A percentile compares a stretch with the other conserved stretches of the same genome.
These are phyloP conservation scores for Caryopteris hybrid DNA, from an alignment of 305 asterid species.

Conservation along the genomic window DNA sequence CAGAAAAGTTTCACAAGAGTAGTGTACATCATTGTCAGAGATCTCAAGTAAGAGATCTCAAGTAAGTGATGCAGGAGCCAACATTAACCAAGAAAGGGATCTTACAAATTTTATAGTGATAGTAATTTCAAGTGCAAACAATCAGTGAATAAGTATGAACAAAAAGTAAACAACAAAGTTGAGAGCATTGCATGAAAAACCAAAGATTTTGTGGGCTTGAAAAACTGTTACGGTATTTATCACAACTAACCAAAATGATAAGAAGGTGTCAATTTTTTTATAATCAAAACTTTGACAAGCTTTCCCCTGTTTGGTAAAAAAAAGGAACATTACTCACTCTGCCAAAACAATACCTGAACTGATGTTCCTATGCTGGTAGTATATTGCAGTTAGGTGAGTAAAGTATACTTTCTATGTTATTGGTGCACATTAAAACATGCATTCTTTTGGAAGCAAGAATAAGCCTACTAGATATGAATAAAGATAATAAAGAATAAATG, in stretches of 20 bases:
- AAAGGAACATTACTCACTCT: background rate
- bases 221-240: background rate
- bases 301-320: background rate
- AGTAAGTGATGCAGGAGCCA: background rate
- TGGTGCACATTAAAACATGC: background rate
- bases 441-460: background rate
- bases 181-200: too few relatives aligned
- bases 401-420: background rate
- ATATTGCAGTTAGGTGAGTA: background rate
- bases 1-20: background rate
- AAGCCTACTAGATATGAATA: background rate
- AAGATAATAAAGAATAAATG: background rate
- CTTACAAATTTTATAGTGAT: background rate
- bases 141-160: background rate
- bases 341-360: background rate
- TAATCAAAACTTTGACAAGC: background rate
- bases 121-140: background rate
- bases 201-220: background rate
- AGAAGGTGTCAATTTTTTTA: background rate
- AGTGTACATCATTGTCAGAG: background rate
- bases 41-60: background rate
- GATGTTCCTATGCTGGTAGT: background rate
- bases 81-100: background rate
- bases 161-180: background rate
- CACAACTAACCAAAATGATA: background rate